phyloP scores from a whole-genome alignment of 495 filamentous ascomycete genomes.

The Glutinoglossum americanum region DNA sequence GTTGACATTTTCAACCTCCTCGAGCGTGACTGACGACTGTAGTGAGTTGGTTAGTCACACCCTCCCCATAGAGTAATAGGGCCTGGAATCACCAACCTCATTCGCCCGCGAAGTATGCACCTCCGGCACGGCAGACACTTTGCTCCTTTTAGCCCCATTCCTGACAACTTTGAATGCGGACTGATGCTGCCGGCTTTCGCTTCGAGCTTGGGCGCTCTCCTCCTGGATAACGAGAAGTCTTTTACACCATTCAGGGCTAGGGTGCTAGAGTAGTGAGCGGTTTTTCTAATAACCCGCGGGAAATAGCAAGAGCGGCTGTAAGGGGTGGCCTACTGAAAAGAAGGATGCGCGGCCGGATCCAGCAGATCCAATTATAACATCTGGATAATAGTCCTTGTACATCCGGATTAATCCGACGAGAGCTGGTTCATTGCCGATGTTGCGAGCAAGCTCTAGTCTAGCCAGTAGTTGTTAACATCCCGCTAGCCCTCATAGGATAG shows the following conservation, averaged over 20 bases:
- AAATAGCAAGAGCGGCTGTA: neutral
- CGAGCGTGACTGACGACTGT: constrained; percentile 43
- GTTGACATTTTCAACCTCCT: constrained; percentile 53
- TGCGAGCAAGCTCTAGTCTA: constrained; percentile 37
- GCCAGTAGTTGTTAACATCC: constrained; percentile 4
- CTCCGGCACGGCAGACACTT: constrained; percentile 32
- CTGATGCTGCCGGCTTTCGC: constrained; percentile 11
- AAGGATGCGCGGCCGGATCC: constrained; percentile 18
- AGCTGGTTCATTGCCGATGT: constrained; percentile 48
- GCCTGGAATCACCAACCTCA: constrained; percentile 24
- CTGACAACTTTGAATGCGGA: constrained; percentile 32
- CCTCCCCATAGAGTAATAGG: neutral
- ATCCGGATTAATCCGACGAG: constrained; percentile 57
- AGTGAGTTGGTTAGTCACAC: constrained; percentile 4
- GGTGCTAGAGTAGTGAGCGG: constrained; percentile 28
- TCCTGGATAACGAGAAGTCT: constrained; percentile 46
- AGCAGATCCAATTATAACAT: constrained; percentile 56
- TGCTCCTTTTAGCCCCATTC: constrained; percentile 21
- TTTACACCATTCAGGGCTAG: constrained; percentile 55
- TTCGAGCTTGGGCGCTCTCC: constrained; percentile 20
- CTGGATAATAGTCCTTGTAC: constrained; percentile 79
- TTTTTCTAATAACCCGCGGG: neutral
- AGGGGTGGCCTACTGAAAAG: constrained; percentile 15
- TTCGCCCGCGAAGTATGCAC: constrained; percentile 54
- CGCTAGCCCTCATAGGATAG: neutral